Conservation (phyloP, 2,329 filamentous ascomycete genomes). For the Exophiala aquamarina region DNA sequence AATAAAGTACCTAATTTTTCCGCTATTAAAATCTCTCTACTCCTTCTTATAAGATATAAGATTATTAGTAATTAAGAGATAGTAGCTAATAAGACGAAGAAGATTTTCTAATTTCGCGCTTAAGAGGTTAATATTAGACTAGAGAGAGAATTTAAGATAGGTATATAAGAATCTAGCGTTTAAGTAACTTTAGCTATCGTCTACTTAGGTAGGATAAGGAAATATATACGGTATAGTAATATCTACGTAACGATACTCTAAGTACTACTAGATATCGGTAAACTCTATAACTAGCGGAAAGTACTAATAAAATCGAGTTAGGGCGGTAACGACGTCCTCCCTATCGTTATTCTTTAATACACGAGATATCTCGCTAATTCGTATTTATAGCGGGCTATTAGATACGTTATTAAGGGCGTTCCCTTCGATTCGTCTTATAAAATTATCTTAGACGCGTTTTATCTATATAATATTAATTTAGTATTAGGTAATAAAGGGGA, state of each 20-base stretch:
- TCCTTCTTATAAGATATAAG: neutral
- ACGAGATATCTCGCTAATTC: neutral
- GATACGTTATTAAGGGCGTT: neutral
- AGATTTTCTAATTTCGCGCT: neutral
- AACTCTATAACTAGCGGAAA: neutral
- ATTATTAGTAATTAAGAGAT: neutral
- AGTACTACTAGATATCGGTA: neutral
- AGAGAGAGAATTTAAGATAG: neutral
- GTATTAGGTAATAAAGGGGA: too few relatives aligned
- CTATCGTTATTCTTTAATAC: neutral
- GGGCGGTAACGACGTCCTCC: neutral
- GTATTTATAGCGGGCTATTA: neutral
- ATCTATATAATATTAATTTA: too few relatives aligned
- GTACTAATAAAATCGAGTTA: neutral
- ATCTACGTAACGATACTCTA: constrained; percentile 1
- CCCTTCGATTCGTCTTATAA: neutral
- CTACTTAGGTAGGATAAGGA: too few relatives aligned
- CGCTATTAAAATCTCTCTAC: neutral
- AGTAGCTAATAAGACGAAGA: neutral
- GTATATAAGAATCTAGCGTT: neutral
- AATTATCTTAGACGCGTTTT: neutral
- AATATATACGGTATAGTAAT: neutral
- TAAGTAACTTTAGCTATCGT: too few relatives aligned
- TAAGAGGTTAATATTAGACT: neutral
- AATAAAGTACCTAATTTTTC: neutral